Conservation (phyloP, 1,284 basidiomycete genomes). For the Retiboletus fuscus region DNA sequence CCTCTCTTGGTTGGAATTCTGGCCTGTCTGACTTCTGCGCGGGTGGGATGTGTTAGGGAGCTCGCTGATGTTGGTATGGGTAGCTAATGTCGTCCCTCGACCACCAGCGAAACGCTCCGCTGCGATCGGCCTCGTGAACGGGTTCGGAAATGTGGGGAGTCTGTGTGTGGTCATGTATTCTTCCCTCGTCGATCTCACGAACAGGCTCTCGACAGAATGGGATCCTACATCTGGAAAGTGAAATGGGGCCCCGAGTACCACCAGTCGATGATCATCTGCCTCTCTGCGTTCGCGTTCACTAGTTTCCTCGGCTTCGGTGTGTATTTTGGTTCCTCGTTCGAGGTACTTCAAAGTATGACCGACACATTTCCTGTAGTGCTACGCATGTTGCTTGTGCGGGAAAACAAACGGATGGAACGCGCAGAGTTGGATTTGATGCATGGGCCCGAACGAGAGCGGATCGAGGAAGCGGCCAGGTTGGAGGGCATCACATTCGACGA, state of each 20-base stretch:
- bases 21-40: neutral
- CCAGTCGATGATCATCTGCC: constrained; percentile 61
- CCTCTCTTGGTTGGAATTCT: too few species aligned
- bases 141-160: constrained; percentile 46
- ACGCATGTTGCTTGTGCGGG: too few species aligned
- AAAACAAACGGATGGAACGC: neutral
- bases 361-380: constrained; percentile 51
- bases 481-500: constrained; percentile 49
- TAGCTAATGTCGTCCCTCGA: constrained; percentile 69
- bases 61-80: too few species aligned
- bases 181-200: constrained; percentile 30
- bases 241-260: constrained; percentile 63
- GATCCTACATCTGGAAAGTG: constrained; percentile 44
- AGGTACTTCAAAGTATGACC: neutral
- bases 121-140: constrained; percentile 53
- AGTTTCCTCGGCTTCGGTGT: too few species aligned
- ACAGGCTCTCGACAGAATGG: neutral
- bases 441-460: too few species aligned
- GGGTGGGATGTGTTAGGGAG: neutral
- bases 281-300: constrained; percentile 55
- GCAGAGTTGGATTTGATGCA: neutral
- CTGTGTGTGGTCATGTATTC: constrained; percentile 38
- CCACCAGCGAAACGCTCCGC: constrained; percentile 69
- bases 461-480: too few species aligned
- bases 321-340: neutral